Percentiles rank a stretch among this genome's conserved stretches.
Evolutionary conservation across 2,329 filamentous ascomycete species (phyloP).

Genomic region (Botrytis fragariae): DNA sequence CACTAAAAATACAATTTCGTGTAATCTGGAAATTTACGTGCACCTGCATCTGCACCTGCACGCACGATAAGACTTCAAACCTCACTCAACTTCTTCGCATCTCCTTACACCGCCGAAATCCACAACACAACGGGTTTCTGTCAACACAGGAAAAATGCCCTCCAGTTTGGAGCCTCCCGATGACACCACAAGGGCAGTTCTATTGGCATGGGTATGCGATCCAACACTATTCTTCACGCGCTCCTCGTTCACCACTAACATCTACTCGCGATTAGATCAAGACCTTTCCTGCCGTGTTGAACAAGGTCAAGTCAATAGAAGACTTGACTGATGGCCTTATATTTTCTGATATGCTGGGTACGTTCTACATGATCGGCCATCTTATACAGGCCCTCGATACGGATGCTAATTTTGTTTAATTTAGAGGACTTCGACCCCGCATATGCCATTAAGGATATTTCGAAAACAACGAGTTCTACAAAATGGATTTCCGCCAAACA

Average conservation of each 20-base stretch:
- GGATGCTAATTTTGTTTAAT: constrained; percentile 21
- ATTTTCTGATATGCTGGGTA: constrained; percentile 40
- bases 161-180: constrained; percentile 17
- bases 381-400: constrained; percentile 43
- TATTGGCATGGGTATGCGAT: constrained; percentile 53
- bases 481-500: constrained; percentile 46
- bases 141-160: constrained; percentile 18
- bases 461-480: constrained; percentile 41
- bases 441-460: constrained; percentile 55
- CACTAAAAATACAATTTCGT: constrained; percentile 19
- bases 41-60: constrained; percentile 12
- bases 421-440: constrained; percentile 56
- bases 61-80: constrained; percentile 21
- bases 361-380: constrained; percentile 25
- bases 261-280: constrained; percentile 35
- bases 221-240: constrained; percentile 23
- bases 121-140: constrained; percentile 8
- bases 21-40: constrained; percentile 19
- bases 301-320: constrained; percentile 33
- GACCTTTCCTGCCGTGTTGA: constrained; percentile 35
- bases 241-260: neutral
- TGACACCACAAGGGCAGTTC: constrained; percentile 44
- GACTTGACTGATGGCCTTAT: constrained; percentile 40
- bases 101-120: constrained; percentile 20
- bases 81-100: constrained; percentile 18